Conservation (phyloP, 164 flowering plant species). For the Vitis riparia region DNA sequence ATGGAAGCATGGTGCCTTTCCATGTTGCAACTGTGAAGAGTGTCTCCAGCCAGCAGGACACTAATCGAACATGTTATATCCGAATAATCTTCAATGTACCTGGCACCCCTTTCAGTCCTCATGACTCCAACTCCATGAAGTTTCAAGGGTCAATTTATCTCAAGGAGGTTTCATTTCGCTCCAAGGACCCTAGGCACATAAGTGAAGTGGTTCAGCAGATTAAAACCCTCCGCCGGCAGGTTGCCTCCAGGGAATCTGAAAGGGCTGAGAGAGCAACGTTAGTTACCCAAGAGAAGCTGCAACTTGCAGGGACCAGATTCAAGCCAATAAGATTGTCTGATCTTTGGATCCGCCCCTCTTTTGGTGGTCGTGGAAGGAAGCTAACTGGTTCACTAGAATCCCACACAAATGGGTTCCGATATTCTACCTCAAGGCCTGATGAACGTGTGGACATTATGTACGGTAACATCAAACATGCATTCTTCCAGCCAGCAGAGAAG, state of each 20-base stretch:
- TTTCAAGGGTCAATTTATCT: constrained; percentile 61
- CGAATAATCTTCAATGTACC: constrained; percentile 81
- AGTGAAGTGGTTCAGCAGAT: constrained; percentile 77
- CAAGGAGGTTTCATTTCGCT: constrained; percentile 83
- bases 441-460: constrained; percentile 77
- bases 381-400: constrained; percentile 67
- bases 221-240: constrained; percentile 74
- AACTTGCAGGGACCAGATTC: constrained; percentile 52
- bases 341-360: constrained; percentile 76
- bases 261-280: constrained; percentile 88
- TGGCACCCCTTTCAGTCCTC: constrained; percentile 69
- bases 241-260: constrained; percentile 74
- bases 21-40: constrained; percentile 72
- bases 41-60: constrained; percentile 74
- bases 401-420: constrained; percentile 76
- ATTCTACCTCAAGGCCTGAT: constrained; percentile 64
- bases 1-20: constrained; percentile 87
- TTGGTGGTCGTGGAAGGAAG: constrained; percentile 78
- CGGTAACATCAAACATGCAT: constrained; percentile 76
- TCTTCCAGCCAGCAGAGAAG: constrained; percentile 84
- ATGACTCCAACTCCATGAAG: constrained; percentile 58
- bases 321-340: constrained; percentile 65
- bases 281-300: constrained; percentile 80
- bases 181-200: constrained; percentile 79
- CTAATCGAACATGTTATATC: constrained; percentile 59